phyloP scores from a whole-genome alignment of 306 rosid species.

The Trifolium repens region DNA sequence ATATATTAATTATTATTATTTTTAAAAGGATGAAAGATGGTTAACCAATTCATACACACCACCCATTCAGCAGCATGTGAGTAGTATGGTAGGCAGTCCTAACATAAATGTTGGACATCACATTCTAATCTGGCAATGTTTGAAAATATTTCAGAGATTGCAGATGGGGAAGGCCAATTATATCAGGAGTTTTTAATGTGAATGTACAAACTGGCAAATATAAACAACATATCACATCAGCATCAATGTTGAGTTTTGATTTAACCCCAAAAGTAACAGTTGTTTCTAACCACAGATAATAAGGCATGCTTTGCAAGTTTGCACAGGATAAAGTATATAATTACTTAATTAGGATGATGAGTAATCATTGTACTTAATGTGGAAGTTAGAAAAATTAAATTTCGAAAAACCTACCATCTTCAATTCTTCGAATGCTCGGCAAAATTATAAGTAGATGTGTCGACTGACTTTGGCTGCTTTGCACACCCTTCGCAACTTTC shows the following conservation, averaged over 20 bases:
- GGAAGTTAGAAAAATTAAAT: not conserved
- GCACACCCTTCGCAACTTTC: slow-evolving; percentile 29
- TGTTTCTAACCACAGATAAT: slow-evolving; percentile 16
- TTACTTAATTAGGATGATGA: not conserved
- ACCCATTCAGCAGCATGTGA: slow-evolving; percentile 23
- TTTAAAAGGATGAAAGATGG: not conserved
- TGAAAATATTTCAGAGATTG: not conserved
- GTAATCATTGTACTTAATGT: slow-evolving; percentile 8
- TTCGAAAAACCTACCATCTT: slow-evolving; percentile 9
- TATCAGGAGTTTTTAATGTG: slow-evolving; percentile 12
- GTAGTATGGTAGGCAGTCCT: slow-evolving; percentile 10
- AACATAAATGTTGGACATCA: slow-evolving; percentile 39
- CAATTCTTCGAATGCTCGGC: slow-evolving; percentile 35
- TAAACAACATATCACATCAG: slow-evolving; percentile 26
- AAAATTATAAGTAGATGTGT: slow-evolving; percentile 27
- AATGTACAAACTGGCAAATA: slow-evolving; percentile 11
- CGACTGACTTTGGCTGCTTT: slow-evolving; percentile 18
- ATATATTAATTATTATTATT: not conserved
- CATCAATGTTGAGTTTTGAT: slow-evolving; percentile 14
- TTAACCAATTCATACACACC: slow-evolving; percentile 27
- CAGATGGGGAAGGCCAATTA: not conserved
- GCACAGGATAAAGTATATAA: not conserved
- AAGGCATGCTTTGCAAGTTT: slow-evolving; percentile 28
- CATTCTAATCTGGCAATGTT: slow-evolving; percentile 29
- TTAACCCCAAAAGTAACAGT: slow-evolving; percentile 11